Evolutionary conservation across 768 basidiomycete species (phyloP).

Genomic region (Tylopilus rubrobrunneus): DNA sequence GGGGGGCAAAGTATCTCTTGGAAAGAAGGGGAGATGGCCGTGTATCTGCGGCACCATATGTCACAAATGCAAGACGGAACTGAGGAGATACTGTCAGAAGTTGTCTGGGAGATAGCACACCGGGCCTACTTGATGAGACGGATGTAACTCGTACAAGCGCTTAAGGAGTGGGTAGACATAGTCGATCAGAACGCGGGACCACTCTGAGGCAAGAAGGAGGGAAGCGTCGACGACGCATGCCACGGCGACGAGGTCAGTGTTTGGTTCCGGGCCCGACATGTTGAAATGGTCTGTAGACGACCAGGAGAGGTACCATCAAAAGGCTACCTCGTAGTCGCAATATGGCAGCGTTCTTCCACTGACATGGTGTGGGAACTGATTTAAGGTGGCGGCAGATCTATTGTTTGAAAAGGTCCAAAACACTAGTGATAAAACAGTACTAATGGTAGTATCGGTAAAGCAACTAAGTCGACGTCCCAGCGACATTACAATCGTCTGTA

Average conservation of each 20-base stretch:
- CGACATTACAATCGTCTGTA: conserved; percentile 6
- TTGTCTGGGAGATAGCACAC: background rate
- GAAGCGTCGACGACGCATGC: conserved; percentile 64
- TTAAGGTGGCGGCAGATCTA: conserved; percentile 6
- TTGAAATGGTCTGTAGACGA: background rate
- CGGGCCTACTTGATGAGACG: conserved; percentile 34
- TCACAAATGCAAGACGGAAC: conserved; percentile 51
- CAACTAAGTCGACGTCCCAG: background rate
- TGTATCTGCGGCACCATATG: conserved; percentile 59
- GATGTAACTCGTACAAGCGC: conserved; percentile 45
- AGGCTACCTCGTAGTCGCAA: background rate
- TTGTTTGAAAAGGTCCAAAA: conserved; percentile 5
- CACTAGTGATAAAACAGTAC: conserved; percentile 8
- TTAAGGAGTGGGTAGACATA: conserved; percentile 52
- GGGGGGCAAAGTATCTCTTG: conserved; percentile 54
- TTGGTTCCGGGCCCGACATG: conserved; percentile 23
- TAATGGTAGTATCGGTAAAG: conserved; percentile 9
- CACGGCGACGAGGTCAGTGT: conserved; percentile 40
- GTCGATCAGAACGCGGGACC: conserved; percentile 41
- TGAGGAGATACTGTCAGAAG: conserved; percentile 15
- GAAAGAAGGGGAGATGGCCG: conserved; percentile 51
- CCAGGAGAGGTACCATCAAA: background rate
- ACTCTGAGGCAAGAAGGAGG: conserved; percentile 48
- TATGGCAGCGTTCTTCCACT: background rate
- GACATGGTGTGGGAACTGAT: conserved; percentile 2